Percentiles rank a stretch among this genome's conserved stretches.
phyloP scores from a whole-genome alignment of 305 asterid species.

The Withania somnifera region DNA sequence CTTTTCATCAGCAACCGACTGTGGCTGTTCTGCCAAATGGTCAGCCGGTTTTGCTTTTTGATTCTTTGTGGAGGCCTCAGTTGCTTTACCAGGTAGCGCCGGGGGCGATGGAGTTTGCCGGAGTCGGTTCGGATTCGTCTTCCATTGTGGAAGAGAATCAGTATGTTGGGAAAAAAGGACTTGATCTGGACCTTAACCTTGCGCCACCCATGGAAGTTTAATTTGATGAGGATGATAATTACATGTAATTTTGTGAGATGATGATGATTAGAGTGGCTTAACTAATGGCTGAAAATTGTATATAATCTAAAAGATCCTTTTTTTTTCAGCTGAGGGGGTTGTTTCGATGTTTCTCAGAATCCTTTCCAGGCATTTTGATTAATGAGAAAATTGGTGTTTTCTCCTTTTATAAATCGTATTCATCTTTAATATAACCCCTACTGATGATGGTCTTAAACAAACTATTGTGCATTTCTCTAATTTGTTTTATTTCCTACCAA shows the following conservation, averaged over 20 bases:
- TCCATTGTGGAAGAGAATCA: conserved; percentile 71
- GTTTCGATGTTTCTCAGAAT: conserved; percentile 12
- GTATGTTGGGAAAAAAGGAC: conserved; percentile 34
- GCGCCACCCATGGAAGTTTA: conserved; percentile 57
- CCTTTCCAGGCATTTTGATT: conserved; percentile 17
- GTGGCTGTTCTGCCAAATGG: conserved; percentile 61
- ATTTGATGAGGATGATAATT: neutral
- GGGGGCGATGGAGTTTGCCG: conserved; percentile 3
- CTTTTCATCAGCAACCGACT: conserved; percentile 35
- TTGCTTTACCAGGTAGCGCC: conserved; percentile 14
- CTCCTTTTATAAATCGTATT: neutral
- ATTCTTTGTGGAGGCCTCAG: conserved; percentile 4
- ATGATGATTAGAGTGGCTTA: neutral
- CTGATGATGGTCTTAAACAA: no score
- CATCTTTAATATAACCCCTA: no score
- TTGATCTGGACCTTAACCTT: conserved; percentile 66
- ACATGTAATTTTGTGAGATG: neutral
- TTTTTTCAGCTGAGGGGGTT: conserved; percentile 26
- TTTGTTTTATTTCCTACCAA: no score
- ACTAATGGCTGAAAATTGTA: conserved; percentile 29
- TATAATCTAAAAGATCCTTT: conserved; percentile 15
- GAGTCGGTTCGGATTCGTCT: conserved; percentile 54
- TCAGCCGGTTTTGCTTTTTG: conserved; percentile 41
- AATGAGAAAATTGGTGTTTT: neutral
- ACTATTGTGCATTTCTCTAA: no score